Percentiles rank a stretch among this genome's conserved stretches.
Evolutionary conservation across 805 yeast genomes (phyloP).

Genomic region (Maudiozyma pseudohumilis): DNA sequence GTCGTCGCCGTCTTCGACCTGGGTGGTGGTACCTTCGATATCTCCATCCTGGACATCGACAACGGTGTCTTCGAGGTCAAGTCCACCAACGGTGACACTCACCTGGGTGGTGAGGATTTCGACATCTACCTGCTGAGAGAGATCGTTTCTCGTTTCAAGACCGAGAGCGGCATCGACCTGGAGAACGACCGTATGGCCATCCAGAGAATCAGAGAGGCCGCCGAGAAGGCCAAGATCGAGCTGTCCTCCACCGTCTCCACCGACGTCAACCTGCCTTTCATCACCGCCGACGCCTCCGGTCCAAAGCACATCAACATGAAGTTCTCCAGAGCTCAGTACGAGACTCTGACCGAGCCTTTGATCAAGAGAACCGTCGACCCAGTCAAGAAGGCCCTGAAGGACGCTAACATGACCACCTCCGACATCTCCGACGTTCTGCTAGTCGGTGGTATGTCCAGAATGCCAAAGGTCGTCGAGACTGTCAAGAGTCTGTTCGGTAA

Average conservation of each 20-base stretch:
- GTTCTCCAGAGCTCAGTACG: slow-evolving; percentile 64
- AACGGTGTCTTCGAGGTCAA: slow-evolving; percentile 97
- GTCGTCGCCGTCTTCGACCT: slow-evolving; percentile 93
- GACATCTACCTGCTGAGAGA: slow-evolving; percentile 80
- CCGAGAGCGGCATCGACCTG: slow-evolving; percentile 54
- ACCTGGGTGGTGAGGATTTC: slow-evolving; percentile 82
- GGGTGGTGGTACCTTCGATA: slow-evolving; percentile 99
- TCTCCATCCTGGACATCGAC: slow-evolving; percentile 91
- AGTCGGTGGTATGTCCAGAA: slow-evolving; percentile 86
- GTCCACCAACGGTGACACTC: slow-evolving; percentile 91
- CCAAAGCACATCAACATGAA: slow-evolving; percentile 59
- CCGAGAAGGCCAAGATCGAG: slow-evolving; percentile 74
- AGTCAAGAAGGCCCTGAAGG: slow-evolving; percentile 66
- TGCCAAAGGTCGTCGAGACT: slow-evolving; percentile 70
- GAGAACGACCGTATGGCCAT: slow-evolving; percentile 54
- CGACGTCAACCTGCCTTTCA: slow-evolving; percentile 65
- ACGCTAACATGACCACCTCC: slow-evolving; percentile 55
- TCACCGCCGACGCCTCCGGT: slow-evolving; percentile 71
- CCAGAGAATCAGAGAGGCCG: slow-evolving; percentile 77
- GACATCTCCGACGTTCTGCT: slow-evolving; percentile 69
- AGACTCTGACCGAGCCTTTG: slow-evolving; percentile 55
- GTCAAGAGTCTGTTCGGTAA: slow-evolving; percentile 67
- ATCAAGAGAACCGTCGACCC: slow-evolving; percentile 67
- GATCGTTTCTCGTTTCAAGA: slow-evolving; percentile 69
- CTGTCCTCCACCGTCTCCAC: slow-evolving; percentile 60